Conservation (phyloP, 192 early-diverging fungal genomes). For the Entomortierella chlamydospora region DNA sequence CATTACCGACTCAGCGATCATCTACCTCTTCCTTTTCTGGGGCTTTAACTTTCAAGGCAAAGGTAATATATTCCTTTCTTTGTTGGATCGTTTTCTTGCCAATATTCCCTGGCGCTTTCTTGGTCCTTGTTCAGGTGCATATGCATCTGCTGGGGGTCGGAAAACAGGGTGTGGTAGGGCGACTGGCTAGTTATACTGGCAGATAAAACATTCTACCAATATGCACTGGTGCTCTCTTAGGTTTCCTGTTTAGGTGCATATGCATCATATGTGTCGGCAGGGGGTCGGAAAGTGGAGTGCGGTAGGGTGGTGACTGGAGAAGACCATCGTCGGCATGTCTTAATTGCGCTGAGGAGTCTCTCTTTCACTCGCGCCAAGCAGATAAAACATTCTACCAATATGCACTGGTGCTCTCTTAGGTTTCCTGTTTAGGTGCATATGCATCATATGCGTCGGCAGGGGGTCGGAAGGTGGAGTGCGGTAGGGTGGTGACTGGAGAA, state of each 20-base stretch:
- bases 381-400: not conserved
- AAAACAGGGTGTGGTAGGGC: not conserved
- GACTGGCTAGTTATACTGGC: not conserved
- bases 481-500: too few relatives aligned
- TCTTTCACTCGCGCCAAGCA: not conserved
- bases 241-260: conserved; percentile 2
- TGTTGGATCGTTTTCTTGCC: not conserved
- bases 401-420: conserved; percentile 3
- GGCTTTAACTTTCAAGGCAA: too few relatives aligned
- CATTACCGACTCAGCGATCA: too few relatives aligned
- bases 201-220: not conserved
- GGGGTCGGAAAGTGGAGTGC: conserved; percentile 4
- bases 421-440: conserved; percentile 1
- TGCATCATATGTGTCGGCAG: not conserved
- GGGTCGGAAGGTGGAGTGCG: too few relatives aligned
- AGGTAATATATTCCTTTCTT: too few relatives aligned
- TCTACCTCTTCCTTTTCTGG: too few relatives aligned
- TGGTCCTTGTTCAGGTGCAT: not conserved
- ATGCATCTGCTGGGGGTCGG: not conserved
- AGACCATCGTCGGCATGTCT: not conserved
- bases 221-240: conserved; percentile 1
- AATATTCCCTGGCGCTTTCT: not conserved
- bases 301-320: not conserved
- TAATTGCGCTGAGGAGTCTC: not conserved
- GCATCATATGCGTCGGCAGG: too few relatives aligned